Percentiles rank a stretch among this genome's conserved stretches.
These are phyloP conservation scores for Chalciporus sphaerocephalus DNA, from an alignment of 768 basidiomycete genomes.

Conservation along the genomic window DNA sequence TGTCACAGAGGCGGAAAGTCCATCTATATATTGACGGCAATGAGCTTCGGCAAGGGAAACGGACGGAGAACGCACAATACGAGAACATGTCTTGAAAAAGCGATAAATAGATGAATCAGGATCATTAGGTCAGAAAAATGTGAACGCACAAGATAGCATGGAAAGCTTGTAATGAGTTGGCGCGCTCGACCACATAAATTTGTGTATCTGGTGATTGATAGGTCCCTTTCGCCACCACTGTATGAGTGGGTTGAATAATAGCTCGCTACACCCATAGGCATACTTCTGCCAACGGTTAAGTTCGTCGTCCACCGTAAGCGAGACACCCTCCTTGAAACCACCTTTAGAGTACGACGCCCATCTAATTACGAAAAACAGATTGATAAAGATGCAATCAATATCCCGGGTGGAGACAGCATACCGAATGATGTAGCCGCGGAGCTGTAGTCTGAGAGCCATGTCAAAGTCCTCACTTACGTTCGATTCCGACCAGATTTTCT, in stretches of 20 bases:
- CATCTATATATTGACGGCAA: slow-evolving; percentile 20
- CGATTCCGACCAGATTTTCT: slow-evolving; percentile 69
- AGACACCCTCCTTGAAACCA: slow-evolving; percentile 89
- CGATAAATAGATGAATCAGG: slow-evolving; percentile 1
- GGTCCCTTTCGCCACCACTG: slow-evolving; percentile 78
- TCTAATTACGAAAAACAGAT: slow-evolving; percentile 19
- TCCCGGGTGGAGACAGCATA: slow-evolving; percentile 7
- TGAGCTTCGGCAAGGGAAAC: neutral
- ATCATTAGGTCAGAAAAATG: neutral
- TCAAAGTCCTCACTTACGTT: slow-evolving; percentile 70
- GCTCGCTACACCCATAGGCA: slow-evolving; percentile 58
- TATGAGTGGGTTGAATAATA: slow-evolving; percentile 81
- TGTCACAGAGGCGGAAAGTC: slow-evolving; percentile 64
- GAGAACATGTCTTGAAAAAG: slow-evolving; percentile 43
- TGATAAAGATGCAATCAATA: neutral
- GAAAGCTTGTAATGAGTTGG: slow-evolving; percentile 81
- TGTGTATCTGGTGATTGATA: slow-evolving; percentile 74
- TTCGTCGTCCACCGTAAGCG: slow-evolving; percentile 85
- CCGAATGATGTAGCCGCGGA: slow-evolving; percentile 68
- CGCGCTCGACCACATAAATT: slow-evolving; percentile 70
- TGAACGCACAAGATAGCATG: slow-evolving; percentile 46
- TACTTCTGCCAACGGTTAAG: slow-evolving; percentile 93
- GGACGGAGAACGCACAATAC: slow-evolving; percentile 38
- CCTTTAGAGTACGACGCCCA: slow-evolving; percentile 83
- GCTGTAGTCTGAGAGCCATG: slow-evolving; percentile 59